A percentile compares a stretch with the other conserved stretches of the same genome.
phyloP scores from a whole-genome alignment of 306 rosid species.

The Vigna unguiculata region DNA sequence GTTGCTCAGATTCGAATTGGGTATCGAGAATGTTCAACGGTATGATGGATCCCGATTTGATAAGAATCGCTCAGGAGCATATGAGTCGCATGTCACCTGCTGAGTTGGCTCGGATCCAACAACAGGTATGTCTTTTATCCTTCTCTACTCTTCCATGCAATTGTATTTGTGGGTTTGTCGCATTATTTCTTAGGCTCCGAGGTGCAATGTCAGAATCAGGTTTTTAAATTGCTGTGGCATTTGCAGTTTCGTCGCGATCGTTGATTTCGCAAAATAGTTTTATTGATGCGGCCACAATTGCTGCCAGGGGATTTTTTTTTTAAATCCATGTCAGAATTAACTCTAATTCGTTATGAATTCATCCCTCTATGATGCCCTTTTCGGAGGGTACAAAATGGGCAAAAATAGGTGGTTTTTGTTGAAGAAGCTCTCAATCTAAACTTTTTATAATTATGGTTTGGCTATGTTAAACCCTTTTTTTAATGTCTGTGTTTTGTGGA shows the following conservation, averaged over 20 bases:
- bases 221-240: neutral
- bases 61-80: conserved; percentile 91
- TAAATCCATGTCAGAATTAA: neutral
- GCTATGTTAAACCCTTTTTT: neutral
- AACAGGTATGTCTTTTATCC: conserved; percentile 60
- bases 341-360: conserved; percentile 16
- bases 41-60: conserved; percentile 96
- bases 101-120: conserved; percentile 89
- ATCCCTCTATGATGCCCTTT: conserved; percentile 18
- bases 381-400: neutral
- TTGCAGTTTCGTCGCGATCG: neutral
- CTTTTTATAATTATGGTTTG: neutral
- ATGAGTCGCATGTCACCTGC: conserved; percentile 98
- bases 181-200: neutral
- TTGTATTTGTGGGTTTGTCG: conserved; percentile 8
- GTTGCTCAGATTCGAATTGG: conserved; percentile 19
- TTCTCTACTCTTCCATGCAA: neutral
- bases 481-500: conserved; percentile 3
- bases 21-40: conserved; percentile 53
- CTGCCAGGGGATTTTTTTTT: neutral
- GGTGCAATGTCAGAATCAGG: neutral
- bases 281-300: neutral
- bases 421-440: neutral
- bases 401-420: too few species aligned
- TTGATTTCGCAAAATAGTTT: neutral